These are phyloP conservation scores for Hymenoscyphus fructigenus DNA, from an alignment of 2,329 filamentous ascomycete genomes.

Conservation along the genomic window DNA sequence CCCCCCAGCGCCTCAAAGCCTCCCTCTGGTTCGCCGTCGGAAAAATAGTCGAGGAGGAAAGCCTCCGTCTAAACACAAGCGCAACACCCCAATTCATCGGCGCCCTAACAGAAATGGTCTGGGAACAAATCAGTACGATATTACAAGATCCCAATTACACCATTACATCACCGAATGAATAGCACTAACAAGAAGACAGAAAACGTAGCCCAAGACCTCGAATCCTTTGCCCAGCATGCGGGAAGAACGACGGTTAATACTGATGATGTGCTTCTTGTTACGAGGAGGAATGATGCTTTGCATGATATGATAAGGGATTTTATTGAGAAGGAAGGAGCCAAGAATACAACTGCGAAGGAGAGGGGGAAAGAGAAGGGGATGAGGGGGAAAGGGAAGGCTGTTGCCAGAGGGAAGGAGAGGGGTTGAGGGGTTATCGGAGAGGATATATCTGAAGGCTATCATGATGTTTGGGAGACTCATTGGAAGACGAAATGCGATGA, in stretches of 20 bases:
- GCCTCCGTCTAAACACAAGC: conserved; percentile 70
- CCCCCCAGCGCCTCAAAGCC: conserved; percentile 70
- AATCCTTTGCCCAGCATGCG: conserved; percentile 72
- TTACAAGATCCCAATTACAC: conserved; percentile 16
- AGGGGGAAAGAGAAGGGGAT: background rate
- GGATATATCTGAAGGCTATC: background rate
- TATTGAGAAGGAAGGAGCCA: conserved; percentile 59
- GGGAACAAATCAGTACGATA: conserved; percentile 85
- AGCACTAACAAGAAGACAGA: conserved; percentile 38
- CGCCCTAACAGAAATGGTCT: conserved; percentile 80
- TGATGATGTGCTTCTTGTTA: conserved; percentile 84
- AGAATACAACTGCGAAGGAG: conserved; percentile 16
- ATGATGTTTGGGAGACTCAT: background rate
- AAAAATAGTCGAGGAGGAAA: conserved; percentile 86
- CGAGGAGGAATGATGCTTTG: conserved; percentile 82
- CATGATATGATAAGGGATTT: conserved; percentile 71
- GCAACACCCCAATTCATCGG: conserved; percentile 91
- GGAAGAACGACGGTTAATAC: conserved; percentile 76
- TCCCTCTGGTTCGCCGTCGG: conserved; percentile 82
- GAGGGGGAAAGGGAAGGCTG: background rate
- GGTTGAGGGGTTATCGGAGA: background rate
- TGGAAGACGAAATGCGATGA: too few species aligned
- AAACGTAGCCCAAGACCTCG: conserved; percentile 58
- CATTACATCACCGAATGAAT: too few species aligned
- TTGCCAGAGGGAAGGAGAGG: background rate